A percentile compares a stretch with the other conserved stretches of the same genome.
Conservation (phyloP, 331 rosid genomes). For the Acacia concinna region DNA sequence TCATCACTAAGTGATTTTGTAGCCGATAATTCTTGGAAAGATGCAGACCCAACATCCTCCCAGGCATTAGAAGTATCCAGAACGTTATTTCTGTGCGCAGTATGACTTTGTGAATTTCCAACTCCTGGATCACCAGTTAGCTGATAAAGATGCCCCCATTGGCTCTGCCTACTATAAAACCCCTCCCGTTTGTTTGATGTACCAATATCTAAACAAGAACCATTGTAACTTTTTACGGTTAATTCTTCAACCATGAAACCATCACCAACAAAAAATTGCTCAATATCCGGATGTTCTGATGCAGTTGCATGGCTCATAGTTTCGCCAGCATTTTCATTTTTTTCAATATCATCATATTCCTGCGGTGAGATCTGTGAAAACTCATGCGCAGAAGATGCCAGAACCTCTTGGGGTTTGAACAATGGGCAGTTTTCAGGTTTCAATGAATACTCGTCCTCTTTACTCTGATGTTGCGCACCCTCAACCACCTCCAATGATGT, state of each 20-base stretch:
- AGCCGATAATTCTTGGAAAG: slow-evolving; percentile 49
- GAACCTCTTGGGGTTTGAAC: slow-evolving; percentile 49
- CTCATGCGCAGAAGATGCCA: slow-evolving; percentile 42
- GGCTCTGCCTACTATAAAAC: slow-evolving; percentile 48
- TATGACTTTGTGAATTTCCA: slow-evolving; percentile 49
- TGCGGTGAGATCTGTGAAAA: slow-evolving; percentile 33
- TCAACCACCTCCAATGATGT: slow-evolving; percentile 42
- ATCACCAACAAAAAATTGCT: slow-evolving; percentile 39
- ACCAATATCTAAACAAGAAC: slow-evolving; percentile 64
- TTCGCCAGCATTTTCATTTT: slow-evolving; percentile 42
- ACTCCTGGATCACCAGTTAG: slow-evolving; percentile 60
- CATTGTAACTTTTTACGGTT: slow-evolving; percentile 52
- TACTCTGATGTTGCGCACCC: slow-evolving; percentile 53
- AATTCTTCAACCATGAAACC: slow-evolving; percentile 65
- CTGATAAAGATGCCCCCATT: slow-evolving; percentile 71
- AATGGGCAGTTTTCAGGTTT: slow-evolving; percentile 36
- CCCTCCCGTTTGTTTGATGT: slow-evolving; percentile 55
- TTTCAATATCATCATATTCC: slow-evolving; percentile 44
- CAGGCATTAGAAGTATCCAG: slow-evolving; percentile 47
- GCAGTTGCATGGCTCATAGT: slow-evolving; percentile 32
- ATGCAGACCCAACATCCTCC: slow-evolving; percentile 53
- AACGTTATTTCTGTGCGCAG: slow-evolving; percentile 43
- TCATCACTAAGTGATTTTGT: slow-evolving; percentile 45
- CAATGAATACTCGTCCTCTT: slow-evolving; percentile 46
- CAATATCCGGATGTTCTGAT: slow-evolving; percentile 41